Conservation (phyloP, 352 stramenopile genomes). For the Globisporangium cystogenes region DNA sequence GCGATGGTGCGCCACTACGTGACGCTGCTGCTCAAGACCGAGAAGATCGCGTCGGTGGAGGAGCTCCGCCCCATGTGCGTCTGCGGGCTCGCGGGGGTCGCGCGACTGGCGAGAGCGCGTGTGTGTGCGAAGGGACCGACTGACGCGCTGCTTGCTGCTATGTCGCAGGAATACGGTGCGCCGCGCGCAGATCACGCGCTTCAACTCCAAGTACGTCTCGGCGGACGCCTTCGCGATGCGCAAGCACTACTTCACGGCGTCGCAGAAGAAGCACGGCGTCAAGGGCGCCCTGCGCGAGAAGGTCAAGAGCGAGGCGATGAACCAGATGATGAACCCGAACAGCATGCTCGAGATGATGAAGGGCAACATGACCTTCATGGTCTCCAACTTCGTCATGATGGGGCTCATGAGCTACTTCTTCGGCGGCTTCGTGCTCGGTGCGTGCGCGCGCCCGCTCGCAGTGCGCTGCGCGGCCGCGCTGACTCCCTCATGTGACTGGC, state of each 20-base stretch:
- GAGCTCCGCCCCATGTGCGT: slow-evolving; percentile 72
- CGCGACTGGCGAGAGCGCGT: too few species aligned
- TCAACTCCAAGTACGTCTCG: slow-evolving; percentile 89
- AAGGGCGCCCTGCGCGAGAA: slow-evolving; percentile 84
- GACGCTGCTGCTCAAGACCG: slow-evolving; percentile 76
- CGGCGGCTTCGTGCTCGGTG: slow-evolving; percentile 94
- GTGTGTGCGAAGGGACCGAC: too few species aligned
- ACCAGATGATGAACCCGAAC: slow-evolving; percentile 95
- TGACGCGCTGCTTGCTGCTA: not conserved
- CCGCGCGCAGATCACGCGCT: slow-evolving; percentile 74
- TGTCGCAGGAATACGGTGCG: slow-evolving; percentile 76
- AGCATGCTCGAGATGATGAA: slow-evolving; percentile 99
- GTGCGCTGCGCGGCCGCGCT: too few species aligned
- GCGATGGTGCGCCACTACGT: slow-evolving; percentile 85
- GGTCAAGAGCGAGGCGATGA: slow-evolving; percentile 86
- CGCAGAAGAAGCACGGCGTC: slow-evolving; percentile 85
- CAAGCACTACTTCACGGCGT: slow-evolving; percentile 87
- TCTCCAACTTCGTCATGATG: slow-evolving; percentile 99
- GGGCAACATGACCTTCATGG: slow-evolving; percentile 98
- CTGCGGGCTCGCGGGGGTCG: too few species aligned
- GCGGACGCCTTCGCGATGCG: slow-evolving; percentile 84
- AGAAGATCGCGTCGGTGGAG: slow-evolving; percentile 74
- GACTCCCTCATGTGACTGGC: not conserved
- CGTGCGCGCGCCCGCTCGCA: too few species aligned
- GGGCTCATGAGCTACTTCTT: slow-evolving; percentile 99